Percentiles rank a stretch among this genome's conserved stretches.
Evolutionary conservation across 2,329 filamentous ascomycete species (phyloP).

Genomic region (Pezicula carpinea): DNA sequence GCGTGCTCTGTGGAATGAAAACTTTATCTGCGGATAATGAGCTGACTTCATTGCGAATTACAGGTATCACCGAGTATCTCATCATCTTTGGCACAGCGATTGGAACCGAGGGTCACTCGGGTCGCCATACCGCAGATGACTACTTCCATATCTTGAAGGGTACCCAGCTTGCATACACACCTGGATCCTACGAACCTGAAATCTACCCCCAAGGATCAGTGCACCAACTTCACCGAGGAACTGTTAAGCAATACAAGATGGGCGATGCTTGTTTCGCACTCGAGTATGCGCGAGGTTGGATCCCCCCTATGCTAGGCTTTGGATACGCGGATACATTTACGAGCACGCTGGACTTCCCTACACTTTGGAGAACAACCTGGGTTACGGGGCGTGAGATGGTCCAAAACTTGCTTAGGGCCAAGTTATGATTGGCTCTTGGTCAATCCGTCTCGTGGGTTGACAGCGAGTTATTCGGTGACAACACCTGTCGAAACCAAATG

Average conservation of each 20-base stretch:
- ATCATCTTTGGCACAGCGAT: slow-evolving; percentile 82
- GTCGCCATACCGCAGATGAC: slow-evolving; percentile 87
- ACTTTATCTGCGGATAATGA: too few species aligned
- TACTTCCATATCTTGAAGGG: slow-evolving; percentile 89
- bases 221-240: slow-evolving; percentile 67
- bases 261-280: slow-evolving; percentile 71
- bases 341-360: slow-evolving; percentile 81
- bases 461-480: too few species aligned
- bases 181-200: slow-evolving; percentile 62
- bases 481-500: too few species aligned
- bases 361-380: slow-evolving; percentile 71
- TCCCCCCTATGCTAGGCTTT: slow-evolving; percentile 88
- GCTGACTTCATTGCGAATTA: slow-evolving; percentile 6
- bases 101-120: slow-evolving; percentile 83
- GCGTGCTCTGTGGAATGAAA: neutral
- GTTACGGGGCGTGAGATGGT: slow-evolving; percentile 76
- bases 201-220: slow-evolving; percentile 65
- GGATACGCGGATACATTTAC: slow-evolving; percentile 77
- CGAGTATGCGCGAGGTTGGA: slow-evolving; percentile 84
- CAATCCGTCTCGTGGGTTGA: too few species aligned
- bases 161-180: slow-evolving; percentile 70
- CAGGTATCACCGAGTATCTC: slow-evolving; percentile 79
- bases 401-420: slow-evolving; percentile 62
- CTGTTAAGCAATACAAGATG: slow-evolving; percentile 81
- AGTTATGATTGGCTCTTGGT: slow-evolving; percentile 46